phyloP scores from a whole-genome alignment of 148 eudicot genomes.

The Diospyros lotus region DNA sequence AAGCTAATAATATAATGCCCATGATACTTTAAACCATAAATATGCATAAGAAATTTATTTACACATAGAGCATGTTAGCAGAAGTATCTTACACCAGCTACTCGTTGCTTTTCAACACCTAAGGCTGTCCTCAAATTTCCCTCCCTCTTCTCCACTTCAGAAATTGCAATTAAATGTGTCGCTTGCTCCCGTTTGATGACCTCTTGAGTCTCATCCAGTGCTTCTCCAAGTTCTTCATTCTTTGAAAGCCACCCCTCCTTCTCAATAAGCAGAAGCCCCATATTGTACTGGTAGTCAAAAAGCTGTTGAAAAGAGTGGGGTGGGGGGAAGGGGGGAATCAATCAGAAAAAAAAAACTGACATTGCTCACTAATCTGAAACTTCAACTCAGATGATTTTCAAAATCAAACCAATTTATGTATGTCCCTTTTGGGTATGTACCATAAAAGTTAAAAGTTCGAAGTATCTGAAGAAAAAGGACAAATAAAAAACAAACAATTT shows the following conservation, averaged over 20 bases:
- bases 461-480: too few relatives aligned
- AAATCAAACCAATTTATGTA: too few relatives aligned
- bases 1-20: neutral
- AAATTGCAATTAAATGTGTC: constrained; percentile 61
- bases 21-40: neutral
- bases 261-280: constrained; percentile 86
- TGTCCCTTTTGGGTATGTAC: too few relatives aligned
- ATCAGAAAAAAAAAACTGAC: neutral
- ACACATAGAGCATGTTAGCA: neutral
- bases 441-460: too few relatives aligned
- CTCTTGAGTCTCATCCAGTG: constrained; percentile 58
- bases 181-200: constrained; percentile 71
- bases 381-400: neutral
- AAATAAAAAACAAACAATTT: too few relatives aligned
- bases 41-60: neutral
- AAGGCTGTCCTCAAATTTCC: constrained; percentile 63
- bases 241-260: constrained; percentile 54
- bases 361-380: neutral
- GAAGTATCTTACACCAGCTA: constrained; percentile 50
- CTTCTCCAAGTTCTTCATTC: constrained; percentile 51
- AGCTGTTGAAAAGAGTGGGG: constrained; percentile 38
- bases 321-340: neutral
- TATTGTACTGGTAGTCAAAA: constrained; percentile 74
- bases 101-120: constrained; percentile 57
- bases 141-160: constrained; percentile 79